These are phyloP conservation scores for Candida tetrigidarum DNA, from an alignment of 1,139 yeast genomes.

Conservation along the genomic window DNA sequence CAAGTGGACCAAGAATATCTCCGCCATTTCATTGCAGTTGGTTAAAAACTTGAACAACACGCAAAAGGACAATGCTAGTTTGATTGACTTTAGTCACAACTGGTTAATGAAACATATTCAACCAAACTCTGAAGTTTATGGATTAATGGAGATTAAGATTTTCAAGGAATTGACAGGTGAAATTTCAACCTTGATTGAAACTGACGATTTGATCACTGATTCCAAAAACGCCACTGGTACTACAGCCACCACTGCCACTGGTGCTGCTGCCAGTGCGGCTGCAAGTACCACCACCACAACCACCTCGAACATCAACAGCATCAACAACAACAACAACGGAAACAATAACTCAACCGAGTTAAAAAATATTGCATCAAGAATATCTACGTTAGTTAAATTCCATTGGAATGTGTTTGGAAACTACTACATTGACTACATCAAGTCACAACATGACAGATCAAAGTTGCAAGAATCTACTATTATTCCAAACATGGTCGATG, in stretches of 20 bases:
- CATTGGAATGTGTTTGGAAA: constrained; percentile 77
- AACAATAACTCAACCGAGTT: constrained; percentile 38
- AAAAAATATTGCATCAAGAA: constrained; percentile 52
- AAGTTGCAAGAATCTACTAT: constrained; percentile 13
- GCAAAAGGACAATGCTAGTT: constrained; percentile 14
- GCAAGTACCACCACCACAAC: constrained; percentile 4
- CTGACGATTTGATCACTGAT: constrained; percentile 15
- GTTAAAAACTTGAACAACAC: constrained; percentile 44
- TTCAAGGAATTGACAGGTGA: constrained; percentile 53
- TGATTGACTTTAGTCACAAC: constrained; percentile 69
- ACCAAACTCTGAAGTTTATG: constrained; percentile 80
- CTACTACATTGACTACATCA: constrained; percentile 37
- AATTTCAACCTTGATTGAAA: constrained; percentile 24
- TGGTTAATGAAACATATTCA: constrained; percentile 89
- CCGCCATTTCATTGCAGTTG: constrained; percentile 72
- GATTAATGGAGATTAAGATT: constrained; percentile 71
- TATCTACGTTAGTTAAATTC: constrained; percentile 64
- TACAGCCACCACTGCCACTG: constrained; percentile 3
- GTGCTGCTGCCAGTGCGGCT: not conserved
- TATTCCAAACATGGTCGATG: constrained; percentile 9
- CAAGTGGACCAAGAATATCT: constrained; percentile 87
- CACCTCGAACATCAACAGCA: constrained; percentile 18
- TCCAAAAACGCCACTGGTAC: constrained; percentile 2
- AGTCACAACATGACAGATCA: constrained; percentile 17
- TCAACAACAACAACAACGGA: constrained; percentile 4